Evolutionary conservation across 73 alveolate species (phyloP).

Genomic region (Paramecium pentaurelia): DNA sequence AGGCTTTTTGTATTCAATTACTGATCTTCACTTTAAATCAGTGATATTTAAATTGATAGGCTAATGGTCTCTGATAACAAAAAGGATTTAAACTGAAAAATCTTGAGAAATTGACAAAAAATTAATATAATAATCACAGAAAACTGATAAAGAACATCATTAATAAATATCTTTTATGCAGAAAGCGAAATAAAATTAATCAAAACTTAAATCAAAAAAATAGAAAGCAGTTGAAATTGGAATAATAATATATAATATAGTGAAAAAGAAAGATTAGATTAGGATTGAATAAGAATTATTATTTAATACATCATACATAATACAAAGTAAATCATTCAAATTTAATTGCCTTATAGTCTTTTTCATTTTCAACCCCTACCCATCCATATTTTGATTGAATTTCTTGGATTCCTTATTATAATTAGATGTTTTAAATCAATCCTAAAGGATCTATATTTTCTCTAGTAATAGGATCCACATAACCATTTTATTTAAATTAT

Average conservation of each 20-base stretch:
- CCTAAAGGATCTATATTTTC: neutral
- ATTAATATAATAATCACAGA: too few relatives aligned
- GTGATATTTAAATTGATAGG: too few relatives aligned
- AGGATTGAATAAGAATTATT: neutral
- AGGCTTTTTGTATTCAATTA: too few relatives aligned
- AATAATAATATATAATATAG: neutral
- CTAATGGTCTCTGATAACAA: too few relatives aligned
- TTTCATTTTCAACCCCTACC: slow-evolving; percentile 9
- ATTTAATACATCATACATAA: neutral
- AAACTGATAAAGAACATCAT: too few relatives aligned
- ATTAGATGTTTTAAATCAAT: neutral
- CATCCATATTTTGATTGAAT: neutral
- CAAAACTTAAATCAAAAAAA: too few relatives aligned
- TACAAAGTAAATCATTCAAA: slow-evolving; percentile 12
- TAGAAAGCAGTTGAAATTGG: too few relatives aligned
- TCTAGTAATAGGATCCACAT: slow-evolving; percentile 17
- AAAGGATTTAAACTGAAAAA: too few relatives aligned
- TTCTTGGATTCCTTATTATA: neutral
- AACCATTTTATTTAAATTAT: neutral
- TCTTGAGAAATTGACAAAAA: too few relatives aligned
- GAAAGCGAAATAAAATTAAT: too few relatives aligned
- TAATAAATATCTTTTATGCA: too few relatives aligned
- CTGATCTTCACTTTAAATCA: too few relatives aligned
- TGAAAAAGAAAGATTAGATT: neutral
- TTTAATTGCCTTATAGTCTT: neutral